Conservation (phyloP, 306 rosid genomes). For the Delonix regia region DNA sequence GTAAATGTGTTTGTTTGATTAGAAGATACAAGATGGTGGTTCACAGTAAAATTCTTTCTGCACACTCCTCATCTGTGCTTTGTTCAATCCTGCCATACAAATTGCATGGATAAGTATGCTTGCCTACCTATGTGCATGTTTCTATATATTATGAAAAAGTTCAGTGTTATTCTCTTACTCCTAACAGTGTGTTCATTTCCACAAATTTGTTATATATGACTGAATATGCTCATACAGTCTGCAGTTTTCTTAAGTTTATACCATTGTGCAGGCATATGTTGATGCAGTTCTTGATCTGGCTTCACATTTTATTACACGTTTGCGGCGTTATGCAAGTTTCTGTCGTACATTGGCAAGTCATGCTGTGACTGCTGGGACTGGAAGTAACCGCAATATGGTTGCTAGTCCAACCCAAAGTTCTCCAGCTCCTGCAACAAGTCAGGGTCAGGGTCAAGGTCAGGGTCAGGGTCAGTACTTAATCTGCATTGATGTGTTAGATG, state of each 20-base stretch:
- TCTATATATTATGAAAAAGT: background rate
- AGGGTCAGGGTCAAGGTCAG: conserved; percentile 66
- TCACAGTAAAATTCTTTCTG: conserved; percentile 9
- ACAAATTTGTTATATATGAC: conserved; percentile 20
- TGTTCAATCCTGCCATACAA: conserved; percentile 24
- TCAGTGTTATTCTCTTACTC: background rate
- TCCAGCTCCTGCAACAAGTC: conserved; percentile 84
- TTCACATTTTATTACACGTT: conserved; percentile 95
- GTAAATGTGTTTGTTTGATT: conserved; percentile 26
- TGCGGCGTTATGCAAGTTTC: conserved; percentile 98
- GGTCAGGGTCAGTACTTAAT: conserved; percentile 51
- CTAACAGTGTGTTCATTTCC: conserved; percentile 24
- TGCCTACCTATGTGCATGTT: conserved; percentile 2
- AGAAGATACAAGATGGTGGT: background rate
- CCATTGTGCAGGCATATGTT: conserved; percentile 82
- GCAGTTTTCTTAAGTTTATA: conserved; percentile 31
- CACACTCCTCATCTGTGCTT: conserved; percentile 4
- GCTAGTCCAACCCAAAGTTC: conserved; percentile 93
- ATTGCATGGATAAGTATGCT: conserved; percentile 8
- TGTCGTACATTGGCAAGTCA: conserved; percentile 99
- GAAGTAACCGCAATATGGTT: conserved; percentile 90
- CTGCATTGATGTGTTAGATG: conserved; percentile 4
- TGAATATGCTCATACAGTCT: background rate
- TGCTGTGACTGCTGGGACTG: conserved; percentile 90
- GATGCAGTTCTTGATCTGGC: conserved; percentile 98